These are phyloP conservation scores for Saccharum officinarum DNA, from an alignment of 176 grass and related monocot genomes.

Conservation along the genomic window DNA sequence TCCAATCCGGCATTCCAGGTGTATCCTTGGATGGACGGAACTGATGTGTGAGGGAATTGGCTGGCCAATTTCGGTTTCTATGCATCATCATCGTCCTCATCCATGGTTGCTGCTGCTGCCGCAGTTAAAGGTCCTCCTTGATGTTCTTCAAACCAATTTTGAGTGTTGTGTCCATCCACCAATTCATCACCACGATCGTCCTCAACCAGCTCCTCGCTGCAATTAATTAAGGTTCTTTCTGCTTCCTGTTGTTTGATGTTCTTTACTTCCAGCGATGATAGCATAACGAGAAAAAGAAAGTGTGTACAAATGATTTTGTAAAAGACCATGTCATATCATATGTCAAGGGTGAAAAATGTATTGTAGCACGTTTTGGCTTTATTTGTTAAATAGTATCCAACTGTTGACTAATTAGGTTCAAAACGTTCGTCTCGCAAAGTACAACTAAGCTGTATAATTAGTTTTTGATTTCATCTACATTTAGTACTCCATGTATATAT, in stretches of 20 bases:
- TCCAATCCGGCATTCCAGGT: neutral
- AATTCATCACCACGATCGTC: neutral
- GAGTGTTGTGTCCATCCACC: neutral
- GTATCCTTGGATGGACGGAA: neutral
- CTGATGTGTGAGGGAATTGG: neutral
- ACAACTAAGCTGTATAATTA: too few species aligned
- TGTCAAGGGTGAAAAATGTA: too few species aligned
- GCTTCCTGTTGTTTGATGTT: slow-evolving; percentile 22
- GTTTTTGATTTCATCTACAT: too few species aligned
- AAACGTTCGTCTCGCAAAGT: too few species aligned
- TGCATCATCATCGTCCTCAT: neutral
- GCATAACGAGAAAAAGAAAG: slow-evolving; percentile 11
- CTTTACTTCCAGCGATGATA: slow-evolving; percentile 12
- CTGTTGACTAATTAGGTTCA: too few species aligned
- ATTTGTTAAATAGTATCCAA: too few species aligned
- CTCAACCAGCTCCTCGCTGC: neutral
- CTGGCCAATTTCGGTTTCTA: neutral
- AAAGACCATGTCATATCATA: slow-evolving; percentile 17
- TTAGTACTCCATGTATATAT: too few species aligned
- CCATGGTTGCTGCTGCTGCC: neutral
- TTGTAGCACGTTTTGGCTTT: too few species aligned
- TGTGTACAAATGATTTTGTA: slow-evolving; percentile 40
- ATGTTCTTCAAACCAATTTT: slow-evolving; percentile 12
- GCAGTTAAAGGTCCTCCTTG: neutral
- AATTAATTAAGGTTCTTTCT: slow-evolving; percentile 17